Evolutionary conservation across 768 basidiomycete genomes (phyloP), one percentile per base, ranked within the genome.

Genomic region (Trametes sanguinea): DNA sequence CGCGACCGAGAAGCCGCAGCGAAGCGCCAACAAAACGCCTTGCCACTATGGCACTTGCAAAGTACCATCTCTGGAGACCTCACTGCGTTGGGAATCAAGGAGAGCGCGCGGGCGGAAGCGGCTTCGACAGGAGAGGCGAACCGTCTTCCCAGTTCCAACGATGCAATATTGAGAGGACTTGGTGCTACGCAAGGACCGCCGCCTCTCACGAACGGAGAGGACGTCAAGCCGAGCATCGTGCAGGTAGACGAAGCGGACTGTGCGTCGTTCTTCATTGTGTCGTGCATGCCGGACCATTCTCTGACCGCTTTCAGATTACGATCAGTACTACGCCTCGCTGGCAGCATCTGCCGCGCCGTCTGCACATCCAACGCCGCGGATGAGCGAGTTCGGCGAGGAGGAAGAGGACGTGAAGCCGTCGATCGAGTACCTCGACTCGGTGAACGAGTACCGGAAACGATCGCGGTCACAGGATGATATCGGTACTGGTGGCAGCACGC

Each of bases 41-140:
- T 99, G 47, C 97, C 97, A 1, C 81, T 90, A 11, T 99, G 97
- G 97, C 93, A 97, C 77, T 82, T 95, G 67, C 91, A 93, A 75
- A 95, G 94, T 71, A 99, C 97, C 2, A 94, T 99, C 63, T 88
- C 94, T 3, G 94, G 95, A 8, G 90, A 95, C 66, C 77, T 94
- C 62, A 97, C 96, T 0, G 89, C 92, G 22, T 80, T 95, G 43
- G 94, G 94, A 17, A 82, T 91, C 60, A 84, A 86, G 67, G 90
- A 92, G 72, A 84, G 73, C 63, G 85, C 83, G n/a, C 77, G 87
- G 59, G 75, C 80, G 29, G 81, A 82, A 30, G 66, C 58, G 9
- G 57, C 45, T 55, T 69, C 67, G 50, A 75, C 67, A 39, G 50
- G 66, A 43, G 71, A 70, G 45, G 66, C 54, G 67, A 61, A 60